Evolutionary conservation across 2,329 filamentous ascomycete species (phyloP).

Genomic region (Xylaria sp.): DNA sequence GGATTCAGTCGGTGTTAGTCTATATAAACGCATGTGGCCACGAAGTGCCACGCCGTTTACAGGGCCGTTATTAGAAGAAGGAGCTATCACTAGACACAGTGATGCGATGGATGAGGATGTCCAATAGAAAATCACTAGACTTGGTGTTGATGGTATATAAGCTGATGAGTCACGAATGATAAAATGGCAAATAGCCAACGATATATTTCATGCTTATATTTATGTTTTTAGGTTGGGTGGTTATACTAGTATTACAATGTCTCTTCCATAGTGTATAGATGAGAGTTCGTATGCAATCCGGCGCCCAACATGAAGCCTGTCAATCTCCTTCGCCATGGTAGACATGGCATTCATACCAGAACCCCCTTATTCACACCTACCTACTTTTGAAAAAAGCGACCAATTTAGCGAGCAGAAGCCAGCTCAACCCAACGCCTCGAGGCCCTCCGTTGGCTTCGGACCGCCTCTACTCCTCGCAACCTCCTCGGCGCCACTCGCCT

Average conservation of each 20-base stretch:
- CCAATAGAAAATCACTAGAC: constrained; percentile 34
- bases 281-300: background rate
- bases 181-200: constrained; percentile 13
- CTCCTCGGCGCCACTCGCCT: constrained; percentile 81
- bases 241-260: constrained; percentile 21
- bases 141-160: constrained; percentile 18
- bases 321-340: background rate
- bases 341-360: background rate
- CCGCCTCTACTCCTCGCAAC: constrained; percentile 64
- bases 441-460: constrained; percentile 65
- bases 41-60: constrained; percentile 66
- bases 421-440: constrained; percentile 56
- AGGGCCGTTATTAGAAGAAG: constrained; percentile 55
- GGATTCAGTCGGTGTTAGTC: constrained; percentile 89
- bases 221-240: background rate
- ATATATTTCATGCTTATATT: background rate
- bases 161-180: constrained; percentile 33
- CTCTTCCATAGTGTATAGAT: background rate
- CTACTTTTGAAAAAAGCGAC: background rate
- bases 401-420: background rate
- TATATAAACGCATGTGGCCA: constrained; percentile 89
- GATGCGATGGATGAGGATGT: constrained; percentile 56
- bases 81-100: constrained; percentile 37
- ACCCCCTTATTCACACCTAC: background rate
- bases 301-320: background rate